Base-by-base conservation (phyloP, 2,329 filamentous ascomycete genomes). In the Fusarium musae region DNA sequence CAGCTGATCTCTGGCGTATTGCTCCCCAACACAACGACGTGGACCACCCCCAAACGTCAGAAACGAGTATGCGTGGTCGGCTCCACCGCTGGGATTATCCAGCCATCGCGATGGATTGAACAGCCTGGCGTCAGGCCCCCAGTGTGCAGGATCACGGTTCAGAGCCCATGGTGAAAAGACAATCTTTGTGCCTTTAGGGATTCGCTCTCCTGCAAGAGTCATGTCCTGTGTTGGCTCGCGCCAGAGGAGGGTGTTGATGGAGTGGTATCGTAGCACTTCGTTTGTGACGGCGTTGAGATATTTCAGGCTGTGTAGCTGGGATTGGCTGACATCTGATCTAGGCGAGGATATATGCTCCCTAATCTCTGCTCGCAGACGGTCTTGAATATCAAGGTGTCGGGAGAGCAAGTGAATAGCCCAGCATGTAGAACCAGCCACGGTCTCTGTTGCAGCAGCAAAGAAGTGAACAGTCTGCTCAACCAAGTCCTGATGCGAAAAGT, bases 121-220 rank as follows among this genome's bases (percentile, higher is more conserved):
- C 0, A 5, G 2, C 5, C 53, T 17, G 0, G 53, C 30, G 5
- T 44, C 17, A 16, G 28, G 12, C 1, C 53, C 53, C 53, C 53
- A 44, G 28, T 44, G 53, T 1, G 12, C 28, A 4, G 39, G 37
- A 0, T 57, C 53, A 1, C 53, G 53, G 11, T 57, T 57, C 0
- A 44, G 2, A 0, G n/a, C 53, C 53, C 53, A 57, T 3, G 53
- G 53, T 0, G 39, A 44, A 32, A 57, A 57, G 0, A 57, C 53
- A 16, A 44, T 44, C 4, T 57, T 34, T 10, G 28, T 57, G 3
- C n/a, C 53, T 13, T 34, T 44, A 1, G 7, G 8, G 6, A 57
- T 44, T 3, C 2, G 37, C 28, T 57, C 26, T 32, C 39, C 53
- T 30, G 28, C 17, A 21, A 57, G 28, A 1, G 16, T 32, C 2